phyloP scores from a whole-genome alignment of 805 yeast species.

The Suhomyces sp. region DNA sequence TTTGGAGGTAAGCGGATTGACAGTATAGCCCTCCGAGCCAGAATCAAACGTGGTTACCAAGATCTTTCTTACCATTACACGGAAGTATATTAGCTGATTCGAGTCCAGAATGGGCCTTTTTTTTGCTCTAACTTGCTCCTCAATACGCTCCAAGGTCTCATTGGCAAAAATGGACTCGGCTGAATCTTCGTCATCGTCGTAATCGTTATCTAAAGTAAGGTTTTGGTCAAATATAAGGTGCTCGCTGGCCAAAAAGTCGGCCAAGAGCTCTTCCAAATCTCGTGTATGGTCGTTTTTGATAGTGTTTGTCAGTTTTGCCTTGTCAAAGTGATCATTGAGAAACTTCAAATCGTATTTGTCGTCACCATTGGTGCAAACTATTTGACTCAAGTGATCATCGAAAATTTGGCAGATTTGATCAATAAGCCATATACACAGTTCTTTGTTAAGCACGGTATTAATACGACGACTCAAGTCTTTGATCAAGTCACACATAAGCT shows the following conservation, averaged over 20 bases:
- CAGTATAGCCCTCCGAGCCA: constrained; percentile 3
- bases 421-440: constrained; percentile 11
- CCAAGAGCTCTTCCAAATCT: neutral
- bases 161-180: neutral
- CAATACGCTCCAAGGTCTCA: constrained; percentile 2
- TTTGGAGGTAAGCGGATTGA: constrained; percentile 19
- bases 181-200: neutral
- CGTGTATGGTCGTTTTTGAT: neutral
- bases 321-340: neutral
- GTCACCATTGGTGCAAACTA: constrained; percentile 11
- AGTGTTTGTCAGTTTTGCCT: neutral
- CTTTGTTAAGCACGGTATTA: constrained; percentile 6
- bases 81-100: constrained; percentile 16
- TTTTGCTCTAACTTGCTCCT: neutral
- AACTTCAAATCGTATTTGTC: constrained; percentile 1
- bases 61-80: constrained; percentile 23
- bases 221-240: constrained; percentile 19
- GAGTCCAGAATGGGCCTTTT: neutral
- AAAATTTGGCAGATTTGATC: constrained; percentile 24
- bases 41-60: constrained; percentile 14
- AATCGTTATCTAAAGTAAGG: neutral
- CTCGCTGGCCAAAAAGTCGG: constrained; percentile 5
- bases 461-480: constrained; percentile 22
- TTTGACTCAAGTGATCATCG: constrained; percentile 20
- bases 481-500: constrained; percentile 23